Evolutionary conservation across 345 rosid genomes (phyloP), one percentile per base, ranked within the genome.

Genomic region (Schrenkiella parvula): DNA sequence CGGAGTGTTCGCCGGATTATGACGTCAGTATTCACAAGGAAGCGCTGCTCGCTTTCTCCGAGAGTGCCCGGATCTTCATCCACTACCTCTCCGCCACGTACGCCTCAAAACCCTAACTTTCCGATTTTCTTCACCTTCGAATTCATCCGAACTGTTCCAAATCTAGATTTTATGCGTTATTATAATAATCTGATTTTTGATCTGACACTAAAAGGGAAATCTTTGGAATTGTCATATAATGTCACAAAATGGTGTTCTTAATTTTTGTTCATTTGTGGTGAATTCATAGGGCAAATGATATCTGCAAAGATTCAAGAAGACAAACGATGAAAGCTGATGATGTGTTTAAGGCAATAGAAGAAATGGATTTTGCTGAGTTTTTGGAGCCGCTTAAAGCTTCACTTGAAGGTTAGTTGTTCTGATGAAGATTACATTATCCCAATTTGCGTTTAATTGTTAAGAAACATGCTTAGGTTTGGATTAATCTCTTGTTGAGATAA

Each of bases 71-170:
- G 66, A 86, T 88, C 71, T 88, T 88, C 82, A 88, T 88, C 56
- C 93, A 88, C 81, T 84, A 84, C 71, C 89, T 88, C 71, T 86
- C 93, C 68, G 82, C 91, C 69, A 86, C 91, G 93, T 88, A 68
- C 62, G 71, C 71, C 47, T 11, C 22, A 18, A 9, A 52, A 50
- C 80, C 80, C 68, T 58, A 70, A 54, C 0, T 63, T 64, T 51
- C 43, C 29, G 28, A 35, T 34, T 44, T 61, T 43, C 38, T 29
- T 48, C 60, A 12, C 13, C 34, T 69, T 55, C 23, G 38, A 38
- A 38, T 12, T 31, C 22, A 34, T 2, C 3, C 35, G 47, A 26
- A 39, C 14, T 9, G 43, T n/a, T n/a, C n/a, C n/a, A n/a, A n/a
- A n/a, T n/a, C 15, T 68, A n/a, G 54, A 46, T 57, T n/a, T 57